Evolutionary conservation across 164 flowering plant species (phyloP).

Genomic region (Magnolia changhungtana): DNA sequence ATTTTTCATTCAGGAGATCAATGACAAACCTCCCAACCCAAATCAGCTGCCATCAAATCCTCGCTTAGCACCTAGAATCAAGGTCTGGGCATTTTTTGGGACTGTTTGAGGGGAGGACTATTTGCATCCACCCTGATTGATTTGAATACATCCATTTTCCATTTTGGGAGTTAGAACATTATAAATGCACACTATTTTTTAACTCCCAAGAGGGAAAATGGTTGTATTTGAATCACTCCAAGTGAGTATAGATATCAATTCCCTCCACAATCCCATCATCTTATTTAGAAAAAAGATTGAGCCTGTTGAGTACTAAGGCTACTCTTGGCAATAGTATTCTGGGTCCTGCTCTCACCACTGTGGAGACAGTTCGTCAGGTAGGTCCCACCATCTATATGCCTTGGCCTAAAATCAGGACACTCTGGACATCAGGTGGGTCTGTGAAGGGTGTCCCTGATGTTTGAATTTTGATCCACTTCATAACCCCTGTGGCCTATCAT

Average conservation of each 20-base stretch:
- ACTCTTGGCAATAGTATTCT: too few relatives aligned
- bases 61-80: conserved; percentile 61
- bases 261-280: neutral
- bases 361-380: too few relatives aligned
- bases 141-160: neutral
- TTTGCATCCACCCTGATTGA: neutral
- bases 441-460: too few relatives aligned
- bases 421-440: too few relatives aligned
- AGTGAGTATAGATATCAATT: neutral
- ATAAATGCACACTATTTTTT: neutral
- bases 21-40: conserved; percentile 91
- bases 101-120: neutral
- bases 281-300: too few relatives aligned
- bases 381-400: too few relatives aligned
- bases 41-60: conserved; percentile 81
- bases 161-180: neutral
- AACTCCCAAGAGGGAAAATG: neutral
- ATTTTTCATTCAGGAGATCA: conserved; percentile 61
- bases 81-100: conserved; percentile 39
- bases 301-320: too few relatives aligned
- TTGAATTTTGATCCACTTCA: too few relatives aligned
- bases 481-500: too few relatives aligned
- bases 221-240: neutral
- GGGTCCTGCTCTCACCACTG: too few relatives aligned
- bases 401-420: too few relatives aligned